These are phyloP conservation scores for Dentipellis sp. DNA, from an alignment of 768 basidiomycete species.

Conservation along the genomic window DNA sequence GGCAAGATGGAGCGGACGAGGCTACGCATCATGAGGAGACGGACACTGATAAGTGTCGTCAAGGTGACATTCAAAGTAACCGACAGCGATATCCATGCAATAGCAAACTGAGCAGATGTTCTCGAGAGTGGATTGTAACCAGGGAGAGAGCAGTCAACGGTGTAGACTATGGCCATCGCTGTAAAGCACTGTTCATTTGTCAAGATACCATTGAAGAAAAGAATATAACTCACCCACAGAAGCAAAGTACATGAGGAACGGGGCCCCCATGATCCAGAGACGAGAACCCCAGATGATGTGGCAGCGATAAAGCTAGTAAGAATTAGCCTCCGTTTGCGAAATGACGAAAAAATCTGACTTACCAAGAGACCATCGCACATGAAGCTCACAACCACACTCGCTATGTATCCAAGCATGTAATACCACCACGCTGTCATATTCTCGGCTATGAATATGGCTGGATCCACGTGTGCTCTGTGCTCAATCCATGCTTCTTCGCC, in stretches of 20 bases:
- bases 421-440: constrained; percentile 15
- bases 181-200: neutral
- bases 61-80: constrained; percentile 33
- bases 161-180: constrained; percentile 32
- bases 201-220: neutral
- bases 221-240: constrained; percentile 13
- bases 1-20: constrained; percentile 22
- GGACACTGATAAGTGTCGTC: constrained; percentile 29
- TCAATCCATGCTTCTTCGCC: constrained; percentile 22
- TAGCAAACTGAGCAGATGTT: constrained; percentile 27
- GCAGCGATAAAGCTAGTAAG: constrained; percentile 16
- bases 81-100: constrained; percentile 31
- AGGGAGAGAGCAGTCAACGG: constrained; percentile 28
- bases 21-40: constrained; percentile 25
- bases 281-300: constrained; percentile 7
- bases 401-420: constrained; percentile 17
- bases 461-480: constrained; percentile 19
- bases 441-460: constrained; percentile 14
- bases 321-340: neutral
- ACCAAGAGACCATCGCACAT: constrained; percentile 21
- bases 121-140: constrained; percentile 33
- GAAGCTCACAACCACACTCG: constrained; percentile 15
- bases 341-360: neutral
- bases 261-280: constrained; percentile 13
- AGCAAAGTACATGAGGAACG: constrained; percentile 15